phyloP scores from a whole-genome alignment of 768 basidiomycete species.

The Leccinum aurantiacum region DNA sequence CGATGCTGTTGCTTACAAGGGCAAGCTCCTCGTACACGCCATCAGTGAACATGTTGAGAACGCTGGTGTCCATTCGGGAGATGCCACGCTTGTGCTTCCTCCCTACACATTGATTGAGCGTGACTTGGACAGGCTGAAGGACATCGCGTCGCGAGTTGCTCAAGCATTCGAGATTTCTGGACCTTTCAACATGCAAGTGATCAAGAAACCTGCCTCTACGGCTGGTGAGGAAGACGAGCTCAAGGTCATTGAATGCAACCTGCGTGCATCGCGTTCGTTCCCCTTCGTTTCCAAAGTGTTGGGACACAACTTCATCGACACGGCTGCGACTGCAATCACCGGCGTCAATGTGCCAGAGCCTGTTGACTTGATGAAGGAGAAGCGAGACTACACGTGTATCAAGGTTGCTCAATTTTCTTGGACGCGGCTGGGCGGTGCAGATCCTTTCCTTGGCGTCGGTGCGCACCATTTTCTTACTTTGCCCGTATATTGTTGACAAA shows the following conservation, averaged over 20 bases:
- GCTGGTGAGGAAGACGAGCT: slow-evolving; percentile 62
- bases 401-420: slow-evolving; percentile 99
- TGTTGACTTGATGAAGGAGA: slow-evolving; percentile 85
- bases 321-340: slow-evolving; percentile 85
- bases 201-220: slow-evolving; percentile 66
- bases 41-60: slow-evolving; percentile 99
- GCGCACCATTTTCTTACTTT: slow-evolving; percentile 32
- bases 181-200: slow-evolving; percentile 99
- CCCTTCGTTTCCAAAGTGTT: slow-evolving; percentile 99
- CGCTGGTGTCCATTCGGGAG: slow-evolving; percentile 97
- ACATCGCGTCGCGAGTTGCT: slow-evolving; percentile 93
- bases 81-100: slow-evolving; percentile 95
- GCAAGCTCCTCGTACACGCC: slow-evolving; percentile 90
- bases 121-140: slow-evolving; percentile 88
- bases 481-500: slow-evolving; percentile 2
- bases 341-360: slow-evolving; percentile 87
- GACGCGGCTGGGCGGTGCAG: slow-evolving; percentile 94
- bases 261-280: slow-evolving; percentile 97
- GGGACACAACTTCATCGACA: slow-evolving; percentile 95
- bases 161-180: slow-evolving; percentile 95
- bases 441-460: slow-evolving; percentile 96
- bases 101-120: slow-evolving; percentile 75
- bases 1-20: slow-evolving; percentile 94
- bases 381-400: slow-evolving; percentile 90
- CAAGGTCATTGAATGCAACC: slow-evolving; percentile 99